Evolutionary conservation across 2,329 filamentous ascomycete species (phyloP).

Genomic region (Hypoxylon sp.): DNA sequence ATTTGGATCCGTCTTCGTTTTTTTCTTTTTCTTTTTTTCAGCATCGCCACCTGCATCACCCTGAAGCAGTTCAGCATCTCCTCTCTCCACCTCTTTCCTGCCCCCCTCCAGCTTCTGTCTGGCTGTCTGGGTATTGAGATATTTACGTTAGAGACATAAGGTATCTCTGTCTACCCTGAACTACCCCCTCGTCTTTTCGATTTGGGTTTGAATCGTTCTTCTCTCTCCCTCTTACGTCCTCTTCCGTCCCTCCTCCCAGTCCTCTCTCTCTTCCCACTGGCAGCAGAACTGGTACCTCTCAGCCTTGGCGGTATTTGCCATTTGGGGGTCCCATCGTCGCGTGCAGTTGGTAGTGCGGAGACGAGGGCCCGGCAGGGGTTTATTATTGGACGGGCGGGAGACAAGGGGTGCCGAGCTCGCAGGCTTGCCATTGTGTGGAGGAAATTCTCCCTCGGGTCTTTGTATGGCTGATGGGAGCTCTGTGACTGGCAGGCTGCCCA

Average conservation of each 20-base stretch:
- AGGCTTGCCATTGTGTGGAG: constrained; percentile 32
- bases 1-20: neutral
- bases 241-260: too few species aligned
- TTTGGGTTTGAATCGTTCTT: too few species aligned
- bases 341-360: constrained; percentile 28
- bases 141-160: too few species aligned
- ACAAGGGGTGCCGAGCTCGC: constrained; percentile 27
- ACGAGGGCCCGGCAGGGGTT: constrained; percentile 24
- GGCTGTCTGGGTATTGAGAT: too few species aligned
- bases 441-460: constrained; percentile 18
- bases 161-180: too few species aligned
- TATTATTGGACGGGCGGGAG: constrained; percentile 34
- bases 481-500: constrained; percentile 18
- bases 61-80: too few species aligned
- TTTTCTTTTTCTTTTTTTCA: constrained; percentile 5
- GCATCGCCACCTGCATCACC: too few species aligned
- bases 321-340: constrained; percentile 22
- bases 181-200: too few species aligned
- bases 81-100: neutral
- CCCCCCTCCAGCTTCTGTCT: too few species aligned
- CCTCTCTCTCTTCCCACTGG: too few species aligned
- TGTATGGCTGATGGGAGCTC: constrained; percentile 26
- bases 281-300: constrained; percentile 15
- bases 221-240: too few species aligned
- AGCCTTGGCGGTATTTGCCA: constrained; percentile 20